Percentiles rank a stretch among this genome's conserved stretches.
Conservation (phyloP, 1,284 basidiomycete genomes). For the Bjerkandera adusta region DNA sequence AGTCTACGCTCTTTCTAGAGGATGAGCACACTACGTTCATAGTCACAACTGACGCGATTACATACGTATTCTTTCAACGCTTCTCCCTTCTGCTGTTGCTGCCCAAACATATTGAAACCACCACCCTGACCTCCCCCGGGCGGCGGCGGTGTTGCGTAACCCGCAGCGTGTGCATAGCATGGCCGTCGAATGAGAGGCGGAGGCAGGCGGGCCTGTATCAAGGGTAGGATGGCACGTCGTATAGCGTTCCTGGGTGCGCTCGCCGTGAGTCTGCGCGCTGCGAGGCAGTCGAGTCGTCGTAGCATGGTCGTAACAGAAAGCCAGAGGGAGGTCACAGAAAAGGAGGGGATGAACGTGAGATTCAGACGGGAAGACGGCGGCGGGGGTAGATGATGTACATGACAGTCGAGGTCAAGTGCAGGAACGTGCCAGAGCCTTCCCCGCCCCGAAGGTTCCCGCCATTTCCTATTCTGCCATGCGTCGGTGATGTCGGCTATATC, state of each 20-base stretch:
- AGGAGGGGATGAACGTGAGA: too few relatives aligned
- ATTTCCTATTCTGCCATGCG: too few relatives aligned
- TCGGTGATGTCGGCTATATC: too few relatives aligned
- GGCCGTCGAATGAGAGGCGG: not conserved
- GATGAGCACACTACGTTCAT: not conserved
- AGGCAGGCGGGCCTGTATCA: not conserved
- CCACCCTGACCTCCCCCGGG: constrained; percentile 2
- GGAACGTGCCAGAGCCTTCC: too few relatives aligned
- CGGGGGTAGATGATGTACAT: too few relatives aligned
- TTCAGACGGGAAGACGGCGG: too few relatives aligned
- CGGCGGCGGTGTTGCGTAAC: constrained; percentile 8
- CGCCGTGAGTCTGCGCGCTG: not conserved
- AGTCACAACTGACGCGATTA: constrained; percentile 27
- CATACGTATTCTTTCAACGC: constrained; percentile 11
- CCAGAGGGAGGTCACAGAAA: too few relatives aligned
- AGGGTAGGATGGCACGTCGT: not conserved
- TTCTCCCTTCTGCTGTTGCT: constrained; percentile 10
- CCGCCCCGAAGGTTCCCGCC: too few relatives aligned
- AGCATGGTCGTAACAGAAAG: too few relatives aligned
- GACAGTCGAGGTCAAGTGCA: too few relatives aligned
- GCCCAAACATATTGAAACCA: constrained; percentile 10
- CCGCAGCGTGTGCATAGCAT: constrained; percentile 31
- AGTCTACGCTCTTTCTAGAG: constrained; percentile 78
- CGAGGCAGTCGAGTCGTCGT: not conserved
- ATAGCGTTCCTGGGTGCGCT: not conserved